Conservation (phyloP, 2,329 filamentous ascomycete species). For the Botrytis fabae region DNA sequence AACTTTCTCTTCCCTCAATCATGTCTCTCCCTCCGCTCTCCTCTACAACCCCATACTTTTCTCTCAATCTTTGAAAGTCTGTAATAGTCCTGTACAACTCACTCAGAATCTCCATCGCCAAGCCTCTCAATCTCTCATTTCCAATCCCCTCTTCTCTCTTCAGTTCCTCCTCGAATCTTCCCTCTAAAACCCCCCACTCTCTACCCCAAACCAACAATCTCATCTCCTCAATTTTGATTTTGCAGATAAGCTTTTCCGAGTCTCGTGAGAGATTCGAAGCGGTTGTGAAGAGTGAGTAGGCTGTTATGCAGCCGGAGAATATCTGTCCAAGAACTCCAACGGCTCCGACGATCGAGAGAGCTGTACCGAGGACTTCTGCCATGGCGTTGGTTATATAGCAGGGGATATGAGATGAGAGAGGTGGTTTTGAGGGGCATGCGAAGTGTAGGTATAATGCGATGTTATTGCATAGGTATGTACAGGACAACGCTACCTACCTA, state of each 20-base stretch:
- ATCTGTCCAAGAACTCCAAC: slow-evolving; percentile 50
- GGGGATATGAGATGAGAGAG: neutral
- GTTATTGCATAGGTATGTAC: neutral
- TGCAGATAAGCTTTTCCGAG: slow-evolving; percentile 48
- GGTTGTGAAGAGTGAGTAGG: slow-evolving; percentile 48
- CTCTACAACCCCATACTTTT: slow-evolving; percentile 46
- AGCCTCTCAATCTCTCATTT: slow-evolving; percentile 39
- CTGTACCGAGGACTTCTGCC: slow-evolving; percentile 47
- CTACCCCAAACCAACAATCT: slow-evolving; percentile 50
- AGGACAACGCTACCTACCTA: neutral
- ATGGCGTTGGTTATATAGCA: slow-evolving; percentile 29
- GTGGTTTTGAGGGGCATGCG: neutral
- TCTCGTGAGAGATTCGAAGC: slow-evolving; percentile 47
- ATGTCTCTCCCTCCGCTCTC: slow-evolving; percentile 30
- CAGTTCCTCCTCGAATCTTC: slow-evolving; percentile 47
- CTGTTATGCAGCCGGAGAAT: slow-evolving; percentile 50
- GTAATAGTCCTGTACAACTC: slow-evolving; percentile 49
- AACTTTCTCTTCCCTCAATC: slow-evolving; percentile 5
- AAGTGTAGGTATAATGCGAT: neutral
- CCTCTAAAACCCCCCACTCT: slow-evolving; percentile 51
- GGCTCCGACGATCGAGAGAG: slow-evolving; percentile 47
- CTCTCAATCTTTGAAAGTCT: slow-evolving; percentile 47
- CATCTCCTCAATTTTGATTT: slow-evolving; percentile 53
- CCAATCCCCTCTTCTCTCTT: slow-evolving; percentile 43
- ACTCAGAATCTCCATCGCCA: slow-evolving; percentile 47